phyloP scores from a whole-genome alignment of 306 rosid species.

The Malus fusca region DNA sequence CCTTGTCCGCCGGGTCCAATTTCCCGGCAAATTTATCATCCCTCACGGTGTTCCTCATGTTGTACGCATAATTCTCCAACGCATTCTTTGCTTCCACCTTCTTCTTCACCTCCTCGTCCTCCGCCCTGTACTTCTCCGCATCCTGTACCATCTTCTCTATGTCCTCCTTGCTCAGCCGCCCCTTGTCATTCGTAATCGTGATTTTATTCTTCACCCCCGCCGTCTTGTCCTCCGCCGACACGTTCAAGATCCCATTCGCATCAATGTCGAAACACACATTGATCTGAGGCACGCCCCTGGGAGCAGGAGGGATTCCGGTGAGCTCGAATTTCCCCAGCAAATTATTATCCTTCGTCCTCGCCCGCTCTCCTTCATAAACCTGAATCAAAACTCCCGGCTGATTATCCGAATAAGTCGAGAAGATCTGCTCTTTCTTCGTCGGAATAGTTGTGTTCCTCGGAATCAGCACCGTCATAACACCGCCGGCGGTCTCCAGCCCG shows the following conservation, averaged over 20 bases:
- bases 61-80: slow-evolving; percentile 75
- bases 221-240: slow-evolving; percentile 72
- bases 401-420: slow-evolving; percentile 67
- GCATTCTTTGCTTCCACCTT: slow-evolving; percentile 80
- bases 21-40: slow-evolving; percentile 66
- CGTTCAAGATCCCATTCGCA: slow-evolving; percentile 70
- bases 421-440: slow-evolving; percentile 77
- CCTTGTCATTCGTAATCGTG: slow-evolving; percentile 73
- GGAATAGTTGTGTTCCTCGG: slow-evolving; percentile 80
- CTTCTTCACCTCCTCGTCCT: slow-evolving; percentile 85
- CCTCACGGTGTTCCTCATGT: slow-evolving; percentile 69
- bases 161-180: slow-evolving; percentile 76
- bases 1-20: slow-evolving; percentile 41
- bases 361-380: slow-evolving; percentile 75
- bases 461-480: slow-evolving; percentile 73
- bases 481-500: slow-evolving; percentile 73
- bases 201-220: slow-evolving; percentile 89
- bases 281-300: slow-evolving; percentile 73
- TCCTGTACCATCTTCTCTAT: slow-evolving; percentile 81
- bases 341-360: slow-evolving; percentile 65
- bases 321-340: slow-evolving; percentile 74
- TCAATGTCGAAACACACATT: slow-evolving; percentile 67
- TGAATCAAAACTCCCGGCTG: slow-evolving; percentile 85
- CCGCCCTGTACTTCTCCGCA: slow-evolving; percentile 73
- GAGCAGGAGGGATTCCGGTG: slow-evolving; percentile 75